Conservation (phyloP, 2,329 filamentous ascomycete genomes). For the Xylaria sp. region DNA sequence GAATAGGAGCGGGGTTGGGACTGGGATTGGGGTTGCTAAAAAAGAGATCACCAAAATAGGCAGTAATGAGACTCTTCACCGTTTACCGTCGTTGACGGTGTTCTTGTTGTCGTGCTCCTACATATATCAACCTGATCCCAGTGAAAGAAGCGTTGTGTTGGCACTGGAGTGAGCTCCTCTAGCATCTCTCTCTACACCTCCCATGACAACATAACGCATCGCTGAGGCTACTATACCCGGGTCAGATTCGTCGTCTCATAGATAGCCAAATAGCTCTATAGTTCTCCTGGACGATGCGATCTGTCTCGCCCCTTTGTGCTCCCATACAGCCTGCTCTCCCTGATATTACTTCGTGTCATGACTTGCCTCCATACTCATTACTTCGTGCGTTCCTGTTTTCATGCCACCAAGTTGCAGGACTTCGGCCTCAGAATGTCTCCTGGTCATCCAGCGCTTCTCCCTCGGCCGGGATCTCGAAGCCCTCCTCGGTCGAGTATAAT, state of each 20-base stretch:
- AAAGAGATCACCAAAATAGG: constrained; percentile 1
- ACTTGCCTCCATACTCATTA: constrained; percentile 38
- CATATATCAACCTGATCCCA: constrained; percentile 15
- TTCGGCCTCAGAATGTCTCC: constrained; percentile 73
- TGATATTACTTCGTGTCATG: constrained; percentile 38
- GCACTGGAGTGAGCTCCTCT: background rate
- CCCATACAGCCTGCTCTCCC: constrained; percentile 24
- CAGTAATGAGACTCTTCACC: background rate
- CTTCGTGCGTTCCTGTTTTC: constrained; percentile 33
- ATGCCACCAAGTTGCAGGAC: constrained; percentile 2
- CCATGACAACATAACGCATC: constrained; percentile 1
- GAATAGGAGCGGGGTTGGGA: background rate
- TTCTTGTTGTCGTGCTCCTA: constrained; percentile 2
- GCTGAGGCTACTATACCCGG: constrained; percentile 7
- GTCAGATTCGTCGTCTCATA: background rate
- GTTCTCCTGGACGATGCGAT: constrained; percentile 10
- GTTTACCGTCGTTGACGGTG: constrained; percentile 9
- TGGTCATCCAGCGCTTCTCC: constrained; percentile 77
- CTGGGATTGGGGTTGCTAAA: background rate
- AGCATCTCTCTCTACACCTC: constrained; percentile 1
- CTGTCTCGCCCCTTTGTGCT: background rate
- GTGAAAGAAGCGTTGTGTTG: constrained; percentile 1
- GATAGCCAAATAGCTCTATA: background rate
- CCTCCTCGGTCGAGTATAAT: constrained; percentile 94
- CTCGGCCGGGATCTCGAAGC: constrained; percentile 90